A percentile compares a stretch with the other conserved stretches of the same genome.
Evolutionary conservation across 768 basidiomycete species (phyloP).

Genomic region (Tremella yokohamensis): DNA sequence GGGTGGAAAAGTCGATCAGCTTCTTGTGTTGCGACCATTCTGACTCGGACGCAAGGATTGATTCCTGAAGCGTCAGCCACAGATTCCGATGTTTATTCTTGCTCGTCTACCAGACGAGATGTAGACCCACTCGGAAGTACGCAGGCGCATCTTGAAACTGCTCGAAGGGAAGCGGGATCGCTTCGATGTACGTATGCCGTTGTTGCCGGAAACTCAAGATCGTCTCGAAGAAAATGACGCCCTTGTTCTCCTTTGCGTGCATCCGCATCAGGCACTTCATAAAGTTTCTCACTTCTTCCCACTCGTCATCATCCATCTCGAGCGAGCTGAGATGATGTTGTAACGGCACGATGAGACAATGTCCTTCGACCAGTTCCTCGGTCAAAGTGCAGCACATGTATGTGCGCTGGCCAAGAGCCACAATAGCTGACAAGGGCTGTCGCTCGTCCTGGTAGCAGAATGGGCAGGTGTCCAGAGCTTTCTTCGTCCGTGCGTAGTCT

Average conservation of each 20-base stretch:
- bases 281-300: constrained; percentile 88
- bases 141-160: constrained; percentile 81
- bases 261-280: constrained; percentile 94
- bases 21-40: constrained; percentile 99
- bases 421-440: constrained; percentile 76
- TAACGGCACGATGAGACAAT: constrained; percentile 92
- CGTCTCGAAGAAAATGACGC: constrained; percentile 93
- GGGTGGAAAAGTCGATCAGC: constrained; percentile 82
- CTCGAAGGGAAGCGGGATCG: constrained; percentile 85
- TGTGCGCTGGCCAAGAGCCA: constrained; percentile 83
- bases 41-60: constrained; percentile 82
- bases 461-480: constrained; percentile 74
- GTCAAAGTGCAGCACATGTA: constrained; percentile 85
- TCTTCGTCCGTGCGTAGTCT: constrained; percentile 96
- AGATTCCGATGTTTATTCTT: not conserved
- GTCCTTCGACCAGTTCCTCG: constrained; percentile 86
- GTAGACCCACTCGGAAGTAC: constrained; percentile 73
- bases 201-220: constrained; percentile 81
- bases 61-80: constrained; percentile 58
- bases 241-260: constrained; percentile 88
- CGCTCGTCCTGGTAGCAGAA: constrained; percentile 90
- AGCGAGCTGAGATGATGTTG: constrained; percentile 88
- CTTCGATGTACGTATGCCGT: constrained; percentile 88
- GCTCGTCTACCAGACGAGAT: not conserved
- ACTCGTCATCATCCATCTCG: constrained; percentile 93